These are phyloP conservation scores for Aplosporella prunicola DNA, from an alignment of 2,329 filamentous ascomycete genomes.

Conservation along the genomic window DNA sequence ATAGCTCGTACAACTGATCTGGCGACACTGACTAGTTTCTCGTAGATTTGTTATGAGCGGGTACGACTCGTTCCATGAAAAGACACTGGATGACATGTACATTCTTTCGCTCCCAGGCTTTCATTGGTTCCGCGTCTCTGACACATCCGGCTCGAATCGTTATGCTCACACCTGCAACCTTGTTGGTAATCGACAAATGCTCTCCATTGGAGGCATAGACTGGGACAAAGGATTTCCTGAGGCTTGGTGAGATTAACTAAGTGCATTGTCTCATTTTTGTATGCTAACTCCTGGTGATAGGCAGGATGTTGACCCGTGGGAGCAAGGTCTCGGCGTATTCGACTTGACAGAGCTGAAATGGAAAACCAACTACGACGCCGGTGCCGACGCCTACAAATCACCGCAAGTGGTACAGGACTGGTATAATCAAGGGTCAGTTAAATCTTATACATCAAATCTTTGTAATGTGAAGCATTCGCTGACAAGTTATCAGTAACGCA, in stretches of 20 bases:
- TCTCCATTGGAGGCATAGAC: constrained; percentile 1
- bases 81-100: not conserved
- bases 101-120: constrained; percentile 4
- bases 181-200: constrained; percentile 3
- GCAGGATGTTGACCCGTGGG: constrained; percentile 1
- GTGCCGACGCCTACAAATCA: constrained; percentile 1
- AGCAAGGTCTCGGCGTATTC: constrained; percentile 1
- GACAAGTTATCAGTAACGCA: not conserved
- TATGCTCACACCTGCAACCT: constrained; percentile 1
- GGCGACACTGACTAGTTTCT: not conserved
- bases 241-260: too few species aligned
- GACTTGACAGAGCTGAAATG: constrained; percentile 3
- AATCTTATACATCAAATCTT: too few species aligned
- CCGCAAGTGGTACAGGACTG: not conserved
- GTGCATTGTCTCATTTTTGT: too few species aligned
- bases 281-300: too few species aligned
- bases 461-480: too few species aligned
- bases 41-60: constrained; percentile 3
- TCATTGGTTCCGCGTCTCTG: constrained; percentile 2
- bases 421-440: too few species aligned
- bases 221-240: not conserved
- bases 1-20: too few species aligned
- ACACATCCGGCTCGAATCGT: not conserved
- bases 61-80: not conserved
- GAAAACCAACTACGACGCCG: not conserved